Conservation (phyloP, 495 filamentous ascomycete species). For the Podospora pseudopauciseta region DNA sequence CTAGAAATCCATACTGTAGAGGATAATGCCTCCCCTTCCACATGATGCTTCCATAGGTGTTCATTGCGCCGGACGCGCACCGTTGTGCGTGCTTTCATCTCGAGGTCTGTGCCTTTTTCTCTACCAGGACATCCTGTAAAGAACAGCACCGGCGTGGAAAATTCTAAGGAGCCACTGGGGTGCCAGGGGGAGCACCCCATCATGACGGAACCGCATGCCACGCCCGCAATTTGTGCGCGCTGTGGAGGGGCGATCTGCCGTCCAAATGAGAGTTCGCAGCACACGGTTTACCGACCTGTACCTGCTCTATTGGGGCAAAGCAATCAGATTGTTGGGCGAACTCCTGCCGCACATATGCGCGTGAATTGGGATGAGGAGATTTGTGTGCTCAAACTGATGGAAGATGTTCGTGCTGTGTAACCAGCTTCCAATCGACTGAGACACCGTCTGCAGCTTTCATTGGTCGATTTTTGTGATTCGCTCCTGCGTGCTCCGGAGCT, state of each 20-base stretch:
- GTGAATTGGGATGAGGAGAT: conserved; percentile 16
- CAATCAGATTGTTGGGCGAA: neutral
- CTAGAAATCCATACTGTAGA: neutral
- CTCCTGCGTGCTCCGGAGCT: conserved; percentile 2
- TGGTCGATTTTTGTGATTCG: conserved; percentile 5
- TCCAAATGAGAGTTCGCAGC: neutral
- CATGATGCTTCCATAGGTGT: neutral
- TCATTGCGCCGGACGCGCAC: too few relatives aligned
- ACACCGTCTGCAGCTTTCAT: neutral
- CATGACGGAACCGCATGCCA: conserved; percentile 6
- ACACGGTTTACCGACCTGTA: neutral
- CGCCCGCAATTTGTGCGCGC: conserved; percentile 13
- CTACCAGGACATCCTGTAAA: neutral
- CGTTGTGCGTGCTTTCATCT: neutral
- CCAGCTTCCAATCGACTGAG: neutral
- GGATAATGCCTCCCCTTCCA: neutral
- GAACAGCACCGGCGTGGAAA: neutral
- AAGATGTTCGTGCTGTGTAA: conserved; percentile 1
- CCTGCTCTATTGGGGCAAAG: neutral
- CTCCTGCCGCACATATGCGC: conserved; percentile 14
- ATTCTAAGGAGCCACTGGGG: conserved; percentile 3
- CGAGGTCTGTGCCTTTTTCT: neutral
- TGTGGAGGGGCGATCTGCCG: neutral
- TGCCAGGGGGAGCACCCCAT: conserved; percentile 10
- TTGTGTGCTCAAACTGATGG: conserved; percentile 1